Evolutionary conservation across 805 yeast species (phyloP).

Genomic region (Ogataea naganishii): DNA sequence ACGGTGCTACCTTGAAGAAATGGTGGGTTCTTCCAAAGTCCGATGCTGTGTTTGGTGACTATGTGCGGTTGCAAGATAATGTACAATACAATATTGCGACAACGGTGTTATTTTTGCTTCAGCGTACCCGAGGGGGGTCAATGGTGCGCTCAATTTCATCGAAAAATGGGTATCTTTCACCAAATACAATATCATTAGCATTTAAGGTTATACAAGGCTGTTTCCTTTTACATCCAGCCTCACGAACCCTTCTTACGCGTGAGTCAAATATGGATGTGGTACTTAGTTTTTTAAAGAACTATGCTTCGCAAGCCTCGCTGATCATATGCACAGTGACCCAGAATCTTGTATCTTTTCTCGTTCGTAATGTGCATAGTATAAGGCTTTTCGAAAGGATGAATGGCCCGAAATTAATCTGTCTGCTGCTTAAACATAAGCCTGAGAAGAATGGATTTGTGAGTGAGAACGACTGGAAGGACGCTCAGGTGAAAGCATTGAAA

Average conservation of each 20-base stretch:
- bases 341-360: conserved; percentile 47
- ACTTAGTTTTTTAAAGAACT: conserved; percentile 17
- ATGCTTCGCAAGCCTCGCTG: conserved; percentile 6
- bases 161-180: too few species aligned
- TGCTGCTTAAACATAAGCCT: conserved; percentile 24
- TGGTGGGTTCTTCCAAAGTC: conserved; percentile 20
- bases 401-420: conserved; percentile 49
- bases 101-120: conserved; percentile 22
- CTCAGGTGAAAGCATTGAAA: conserved; percentile 58
- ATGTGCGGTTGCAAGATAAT: conserved; percentile 39
- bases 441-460: not conserved
- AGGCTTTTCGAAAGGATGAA: conserved; percentile 47
- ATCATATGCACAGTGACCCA: conserved; percentile 37
- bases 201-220: conserved; percentile 48
- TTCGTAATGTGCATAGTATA: conserved; percentile 47
- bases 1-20: conserved; percentile 7
- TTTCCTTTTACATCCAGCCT: conserved; percentile 47
- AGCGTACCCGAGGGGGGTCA: conserved; percentile 7
- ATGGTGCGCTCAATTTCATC: too few species aligned
- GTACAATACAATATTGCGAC: conserved; percentile 43
- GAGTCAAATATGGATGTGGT: conserved; percentile 29
- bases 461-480: conserved; percentile 43
- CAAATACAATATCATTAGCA: conserved; percentile 12
- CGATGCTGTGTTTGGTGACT: conserved; percentile 26
- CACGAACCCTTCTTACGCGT: conserved; percentile 40